phyloP scores from a whole-genome alignment of 306 rosid species.

The Astragalus membranaceus region DNA sequence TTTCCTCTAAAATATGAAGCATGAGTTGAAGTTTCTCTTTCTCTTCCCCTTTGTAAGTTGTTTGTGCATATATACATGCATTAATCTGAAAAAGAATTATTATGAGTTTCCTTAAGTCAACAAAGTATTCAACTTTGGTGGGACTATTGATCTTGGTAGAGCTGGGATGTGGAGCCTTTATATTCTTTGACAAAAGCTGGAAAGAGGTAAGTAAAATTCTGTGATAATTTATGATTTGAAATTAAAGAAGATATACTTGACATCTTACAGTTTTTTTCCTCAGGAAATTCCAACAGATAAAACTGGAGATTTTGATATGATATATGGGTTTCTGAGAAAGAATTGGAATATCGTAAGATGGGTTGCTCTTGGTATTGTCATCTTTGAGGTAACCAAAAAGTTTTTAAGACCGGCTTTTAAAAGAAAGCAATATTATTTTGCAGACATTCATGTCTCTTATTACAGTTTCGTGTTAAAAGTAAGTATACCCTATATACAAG shows the following conservation, averaged over 20 bases:
- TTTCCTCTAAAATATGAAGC: neutral
- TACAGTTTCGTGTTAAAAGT: too few species aligned
- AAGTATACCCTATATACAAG: neutral
- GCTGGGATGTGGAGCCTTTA: conserved; percentile 79
- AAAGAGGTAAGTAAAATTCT: conserved; percentile 47
- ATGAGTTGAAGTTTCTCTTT: conserved; percentile 8
- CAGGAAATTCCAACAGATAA: conserved; percentile 74
- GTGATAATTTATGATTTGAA: conserved; percentile 15
- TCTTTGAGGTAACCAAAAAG: conserved; percentile 63
- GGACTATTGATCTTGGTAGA: conserved; percentile 68
- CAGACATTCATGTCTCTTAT: neutral
- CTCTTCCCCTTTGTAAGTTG: neutral
- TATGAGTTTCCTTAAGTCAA: conserved; percentile 58
- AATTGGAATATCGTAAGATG: conserved; percentile 70
- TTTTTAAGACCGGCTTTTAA: neutral
- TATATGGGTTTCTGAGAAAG: conserved; percentile 55
- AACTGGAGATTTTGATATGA: conserved; percentile 72
- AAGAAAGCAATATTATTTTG: conserved; percentile 5
- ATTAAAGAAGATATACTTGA: conserved; percentile 16
- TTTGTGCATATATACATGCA: neutral
- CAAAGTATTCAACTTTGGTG: conserved; percentile 68
- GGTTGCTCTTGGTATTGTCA: conserved; percentile 84
- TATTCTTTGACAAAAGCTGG: conserved; percentile 89
- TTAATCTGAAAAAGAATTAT: neutral
- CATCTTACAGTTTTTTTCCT: conserved; percentile 21